Base-by-base conservation (phyloP, 768 basidiomycete genomes). In the Phylloporus rhodoxanthus region DNA sequence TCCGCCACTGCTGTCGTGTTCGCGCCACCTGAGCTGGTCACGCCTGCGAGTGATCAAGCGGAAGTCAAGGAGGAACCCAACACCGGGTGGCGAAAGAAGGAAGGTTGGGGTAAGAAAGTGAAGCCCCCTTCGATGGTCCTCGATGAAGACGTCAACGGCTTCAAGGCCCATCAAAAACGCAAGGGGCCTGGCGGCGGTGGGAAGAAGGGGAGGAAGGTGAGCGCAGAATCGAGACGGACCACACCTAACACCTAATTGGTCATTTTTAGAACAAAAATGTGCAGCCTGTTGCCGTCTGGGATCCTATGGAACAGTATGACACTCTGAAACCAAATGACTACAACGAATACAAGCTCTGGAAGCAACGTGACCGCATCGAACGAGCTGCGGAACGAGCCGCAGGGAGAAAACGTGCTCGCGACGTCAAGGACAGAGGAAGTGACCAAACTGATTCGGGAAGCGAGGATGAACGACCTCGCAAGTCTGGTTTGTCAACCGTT, bases 71-170 rank as follows among this genome's bases (percentile, higher is more conserved):
- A 63, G 6, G 60, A 65, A 39, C 55, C 67, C 14, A 52, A 60
- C 33, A 48, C 69, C 3, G 44, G 70, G n/a, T 69, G 74, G 56
- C 69, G 75, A 15, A 65, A 73, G 55, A 60, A 68, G 43, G 79
- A 82, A 55, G 82, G 83, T 56, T 91, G 90, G 90, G 86, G 86
- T 37, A 87, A 85, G 69, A 91, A 91, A 64, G 83, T 91, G 62
- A 91, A 91, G 59, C 90, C 91, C 14, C 91, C 91, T 3, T 87
- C 87, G 1, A 91, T 93, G 88, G 75, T 91, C 19, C 77, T 93
- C 9, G 90, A 92, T 52, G 91, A 92, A 52, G 88, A 92, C 53
- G 74, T 92, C 54, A 92, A 92, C 50, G 90, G 90, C 1, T 93
- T 85, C 68, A 85, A 81, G 59, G 59, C 75, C 11, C 72, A 75